phyloP scores from a whole-genome alignment of 495 filamentous ascomycete species.

The Tuber microsphaerosporum region DNA sequence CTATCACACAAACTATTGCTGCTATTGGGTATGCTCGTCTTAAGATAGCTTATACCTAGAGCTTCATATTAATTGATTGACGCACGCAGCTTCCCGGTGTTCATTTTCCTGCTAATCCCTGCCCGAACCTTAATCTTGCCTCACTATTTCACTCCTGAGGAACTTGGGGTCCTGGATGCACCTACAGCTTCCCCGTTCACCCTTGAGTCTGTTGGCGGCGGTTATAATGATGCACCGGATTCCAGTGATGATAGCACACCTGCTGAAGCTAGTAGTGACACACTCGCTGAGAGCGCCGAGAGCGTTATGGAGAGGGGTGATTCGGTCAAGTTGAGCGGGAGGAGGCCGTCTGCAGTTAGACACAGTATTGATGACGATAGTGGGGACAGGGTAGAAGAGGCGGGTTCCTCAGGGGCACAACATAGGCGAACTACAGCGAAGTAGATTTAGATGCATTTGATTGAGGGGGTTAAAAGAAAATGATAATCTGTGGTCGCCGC shows the following conservation, averaged over 20 bases:
- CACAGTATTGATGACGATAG: slow-evolving; percentile 7
- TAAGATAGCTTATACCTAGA: slow-evolving; percentile 3
- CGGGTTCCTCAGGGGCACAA: slow-evolving; percentile 12
- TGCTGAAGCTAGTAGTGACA: slow-evolving; percentile 15
- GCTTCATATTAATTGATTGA: slow-evolving; percentile 5
- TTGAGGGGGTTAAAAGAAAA: background rate
- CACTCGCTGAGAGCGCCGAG: slow-evolving; percentile 39
- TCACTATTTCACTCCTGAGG: slow-evolving; percentile 57
- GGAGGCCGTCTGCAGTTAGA: slow-evolving; percentile 24
- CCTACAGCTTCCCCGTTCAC: slow-evolving; percentile 78
- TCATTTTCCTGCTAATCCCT: slow-evolving; percentile 77
- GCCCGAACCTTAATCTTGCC: slow-evolving; percentile 67
- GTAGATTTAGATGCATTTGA: slow-evolving; percentile 4
- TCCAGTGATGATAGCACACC: slow-evolving; percentile 25
- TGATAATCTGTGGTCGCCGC: slow-evolving; percentile 2
- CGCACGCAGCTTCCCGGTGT: slow-evolving; percentile 59
- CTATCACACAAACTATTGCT: slow-evolving; percentile 91
- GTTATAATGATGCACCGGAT: slow-evolving; percentile 48
- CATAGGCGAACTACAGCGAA: slow-evolving; percentile 12
- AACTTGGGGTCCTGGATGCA: slow-evolving; percentile 65
- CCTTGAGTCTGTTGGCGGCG: slow-evolving; percentile 75
- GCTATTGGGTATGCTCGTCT: slow-evolving; percentile 58
- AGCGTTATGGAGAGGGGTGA: slow-evolving; percentile 42
- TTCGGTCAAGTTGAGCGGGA: slow-evolving; percentile 21
- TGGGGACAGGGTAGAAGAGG: slow-evolving; percentile 17